Evolutionary conservation across 2,329 filamentous ascomycete species (phyloP), one percentile per base, ranked within the genome.

Genomic region (Colletotrichum viniferum): DNA sequence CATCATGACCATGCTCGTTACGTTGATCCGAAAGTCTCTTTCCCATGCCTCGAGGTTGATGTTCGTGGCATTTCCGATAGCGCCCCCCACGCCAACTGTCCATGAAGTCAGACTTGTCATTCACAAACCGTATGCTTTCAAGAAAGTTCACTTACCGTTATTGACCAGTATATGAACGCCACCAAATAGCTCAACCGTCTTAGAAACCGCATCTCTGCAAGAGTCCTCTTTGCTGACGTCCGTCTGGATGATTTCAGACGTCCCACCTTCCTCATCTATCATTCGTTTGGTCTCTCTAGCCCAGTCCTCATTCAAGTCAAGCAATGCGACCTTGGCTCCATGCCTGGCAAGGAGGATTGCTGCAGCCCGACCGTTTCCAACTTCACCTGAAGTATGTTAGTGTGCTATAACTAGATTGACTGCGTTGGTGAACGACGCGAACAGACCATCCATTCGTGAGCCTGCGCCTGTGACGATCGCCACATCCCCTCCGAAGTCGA

Each of bases 1-100:
- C 90, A 94, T 93, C 70, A 89, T 84, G 34, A 93, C 88, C 92
- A 94, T 94, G 78, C 89, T 92, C 6, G 87, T 88, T 5, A 94
- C 90, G 78, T 94, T 94, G 62, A 93, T 72, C 83, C 78, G 74
- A 13, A 85, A 78, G 60, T 81, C 82, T 8, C 78, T 69, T 21
- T 82, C 80, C 81, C 81, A 84, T 3, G 78, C 80, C 2, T 74
- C 76, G 7, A 84, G 63, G 61, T 84, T 78, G 9, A 61, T 61
- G 14, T 26, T 61, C 8, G 58, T 61, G 5, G 58, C 58, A 2
- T 61, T 26, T 5, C 58, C 58, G 4, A 61, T 34, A 9, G 58
- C 58, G 58, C 58, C 58, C 0, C 58, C 58, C 16, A 61, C 28
- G 13, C 83, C 83, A 10, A 85, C 83, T 80, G 4, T 28, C 0